Evolutionary conservation across 2,329 filamentous ascomycete genomes (phyloP), one percentile per base, ranked within the genome.

Genomic region (Zasmidium cellare): DNA sequence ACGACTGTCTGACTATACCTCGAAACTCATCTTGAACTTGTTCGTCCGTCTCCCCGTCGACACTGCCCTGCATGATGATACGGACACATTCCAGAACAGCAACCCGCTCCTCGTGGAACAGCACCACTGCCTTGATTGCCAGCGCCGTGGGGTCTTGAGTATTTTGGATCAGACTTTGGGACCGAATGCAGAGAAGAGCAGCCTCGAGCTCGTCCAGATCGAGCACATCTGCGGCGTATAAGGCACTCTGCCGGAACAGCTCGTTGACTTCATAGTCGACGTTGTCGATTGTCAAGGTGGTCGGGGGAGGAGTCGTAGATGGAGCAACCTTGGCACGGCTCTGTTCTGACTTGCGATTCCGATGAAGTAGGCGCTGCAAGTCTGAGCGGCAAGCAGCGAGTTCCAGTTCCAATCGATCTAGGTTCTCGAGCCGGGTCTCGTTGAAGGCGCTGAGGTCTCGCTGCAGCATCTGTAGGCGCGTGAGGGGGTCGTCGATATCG

Each of bases 141-240:
- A 90, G 81, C 2, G 90, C 82, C 22, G 90, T 85, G 60, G 91
- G 91, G 3, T 92, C 80, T 16, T 84, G 79, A 7, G 48, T 50
- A 46, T 84, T 80, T 16, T 86, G 81, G 65, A 92, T 87, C 38
- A 86, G 82, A 70, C 90, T 84, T 18, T 90, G 87, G 55, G 88
- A 86, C 52, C 96, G 78, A 57, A 96, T 85, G 53, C 71, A 73
- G 51, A 94, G 83, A 65, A 84, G 82, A 9, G 91, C 90, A 18
- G 93, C 89, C 67, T 94, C 85, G 57, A 96, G 73, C 75, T 99
- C 96, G 75, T 99, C 92, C 53, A 99, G 81, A 68, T 96, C 87
- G 61, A 97, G 81, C 66, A 91, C 90, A 74, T 97, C 92, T 55
- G 93, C 90, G 38, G 99, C 81, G 67, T 91, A 85, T 28, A 96